Evolutionary conservation across 2,329 filamentous ascomycete species (phyloP), one percentile per base, ranked within the genome.

Genomic region (Chalaropsis thielavioides): DNA sequence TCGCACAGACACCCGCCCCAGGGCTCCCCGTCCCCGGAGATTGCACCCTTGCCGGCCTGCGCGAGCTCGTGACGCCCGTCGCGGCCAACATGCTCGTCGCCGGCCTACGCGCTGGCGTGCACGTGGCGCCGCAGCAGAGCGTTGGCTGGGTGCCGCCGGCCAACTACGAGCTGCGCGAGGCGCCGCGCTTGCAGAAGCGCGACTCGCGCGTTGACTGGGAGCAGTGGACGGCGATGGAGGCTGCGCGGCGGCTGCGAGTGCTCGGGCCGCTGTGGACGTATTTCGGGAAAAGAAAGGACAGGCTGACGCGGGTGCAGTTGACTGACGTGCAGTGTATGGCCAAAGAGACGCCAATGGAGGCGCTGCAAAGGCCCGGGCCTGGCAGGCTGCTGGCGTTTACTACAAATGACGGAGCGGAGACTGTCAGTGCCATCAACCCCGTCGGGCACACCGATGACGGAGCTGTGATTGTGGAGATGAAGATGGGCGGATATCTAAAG

Each of bases 31-130:
- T 82, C 35, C 76, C 77, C 0, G 69, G 73, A 0, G 70, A 71
- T 24, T 79, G 76, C 66, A 82, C 80, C 0, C 76, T 77, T 1
- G 67, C 71, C n/a, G 70, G 73, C 19, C 71, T 79, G 1, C 72
- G 69, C 0, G 72, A 77, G 3, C 72, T 81, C 4, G 77, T 94
- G 46, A 85, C 85, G 0, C 78, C 78, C 0, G 72, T 80, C n/a
- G 90, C 88, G 1, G 89, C 88, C 0, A 72, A 81, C 2, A 81
- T 96, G 76, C 82, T 99, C 0, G 76, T 90, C 1, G 72, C 83
- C 11, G 83, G 83, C 0, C 80, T 97, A 35, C 77, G 80, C 11
- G 74, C 79, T 1, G 79, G 83, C 0, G 69, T 86, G 0, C 91
- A 91, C 71, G 75, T 91, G 0, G 81, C 83, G 1, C 88, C 86